phyloP scores from a whole-genome alignment of 441 rosid genomes.

The Pelargonium cotyledonis region DNA sequence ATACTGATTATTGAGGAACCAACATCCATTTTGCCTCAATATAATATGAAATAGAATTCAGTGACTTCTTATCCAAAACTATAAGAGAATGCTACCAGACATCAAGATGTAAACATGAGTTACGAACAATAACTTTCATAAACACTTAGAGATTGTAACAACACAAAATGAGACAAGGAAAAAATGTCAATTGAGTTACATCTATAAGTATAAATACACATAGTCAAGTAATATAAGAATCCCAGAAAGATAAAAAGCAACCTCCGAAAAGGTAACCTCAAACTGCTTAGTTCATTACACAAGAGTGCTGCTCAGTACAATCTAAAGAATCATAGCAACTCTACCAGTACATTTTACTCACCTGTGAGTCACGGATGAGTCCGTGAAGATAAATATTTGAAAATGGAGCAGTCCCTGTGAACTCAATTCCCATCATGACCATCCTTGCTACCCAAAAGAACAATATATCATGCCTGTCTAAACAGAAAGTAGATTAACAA shows the following conservation, averaged over 20 bases:
- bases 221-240: neutral
- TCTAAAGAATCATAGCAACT: neutral
- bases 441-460: conserved; percentile 99
- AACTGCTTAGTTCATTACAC: conserved; percentile 9
- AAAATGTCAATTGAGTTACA: neutral
- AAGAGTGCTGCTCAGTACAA: neutral
- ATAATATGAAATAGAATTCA: neutral
- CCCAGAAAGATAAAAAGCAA: neutral
- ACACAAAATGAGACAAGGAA: neutral
- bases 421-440: conserved; percentile 98
- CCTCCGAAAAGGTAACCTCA: neutral
- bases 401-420: conserved; percentile 91
- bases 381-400: conserved; percentile 87
- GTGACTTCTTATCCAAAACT: too few species aligned
- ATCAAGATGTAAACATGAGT: neutral
- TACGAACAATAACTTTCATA: neutral
- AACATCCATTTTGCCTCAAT: neutral
- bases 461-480: conserved; percentile 90
- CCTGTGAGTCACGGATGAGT: conserved; percentile 85
- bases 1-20: neutral
- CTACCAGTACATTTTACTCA: conserved; percentile 29
- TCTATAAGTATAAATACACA: neutral
- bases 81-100: too few species aligned
- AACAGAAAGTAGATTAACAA: conserved; percentile 25
- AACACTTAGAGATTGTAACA: neutral